Evolutionary conservation across 2,329 filamentous ascomycete species (phyloP), one percentile per base, ranked within the genome.

Genomic region (Fusarium subglutinans): DNA sequence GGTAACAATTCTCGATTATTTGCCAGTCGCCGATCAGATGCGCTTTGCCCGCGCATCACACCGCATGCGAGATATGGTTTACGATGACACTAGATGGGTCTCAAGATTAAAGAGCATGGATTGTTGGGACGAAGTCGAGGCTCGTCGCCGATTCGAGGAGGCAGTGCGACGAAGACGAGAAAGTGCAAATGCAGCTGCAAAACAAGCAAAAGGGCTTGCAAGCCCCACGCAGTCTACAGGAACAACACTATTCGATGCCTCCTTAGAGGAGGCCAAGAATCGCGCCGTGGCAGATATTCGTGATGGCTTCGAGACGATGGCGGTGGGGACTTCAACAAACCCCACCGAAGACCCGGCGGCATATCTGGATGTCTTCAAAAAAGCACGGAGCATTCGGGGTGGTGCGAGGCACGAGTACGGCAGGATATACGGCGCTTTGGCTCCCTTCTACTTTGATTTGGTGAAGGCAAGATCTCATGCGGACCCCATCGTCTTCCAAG

Each of bases 21-120:
- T 98, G 44, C 93, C 94, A 44, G 89, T 98, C 35, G 86, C 92
- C 69, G 96, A 98, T 82, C 91, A 97, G 78, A 89, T 98, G 81
- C 90, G 91, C 76, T 96, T 94, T 80, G 96, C 96, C 50, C 91
- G 92, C 72, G 91, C 93, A 30, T 98, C 94, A 66, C 93, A 90
- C 80, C 93, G 94, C 69, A 90, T 98, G 88, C 92, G 93, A 80
- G 96, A 99, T 84, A 99, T 99, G 95, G 95, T 98, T 7, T 99
- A 98, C 83, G 96, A 99, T 82, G 96, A 99, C 82, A 94, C 95
- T 56, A 90, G 96, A 85, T 99, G 96, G 96, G 93, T 98, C 44
- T 91, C 94, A 73, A 90, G 94, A 72, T 84, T 99, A 62, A 93
- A 93, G 80, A 91, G 89, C 66, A 98, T 99, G 91, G 94, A 92